Evolutionary conservation across 192 early-diverging fungal species (phyloP).

Genomic region (Coemansia sp.): DNA sequence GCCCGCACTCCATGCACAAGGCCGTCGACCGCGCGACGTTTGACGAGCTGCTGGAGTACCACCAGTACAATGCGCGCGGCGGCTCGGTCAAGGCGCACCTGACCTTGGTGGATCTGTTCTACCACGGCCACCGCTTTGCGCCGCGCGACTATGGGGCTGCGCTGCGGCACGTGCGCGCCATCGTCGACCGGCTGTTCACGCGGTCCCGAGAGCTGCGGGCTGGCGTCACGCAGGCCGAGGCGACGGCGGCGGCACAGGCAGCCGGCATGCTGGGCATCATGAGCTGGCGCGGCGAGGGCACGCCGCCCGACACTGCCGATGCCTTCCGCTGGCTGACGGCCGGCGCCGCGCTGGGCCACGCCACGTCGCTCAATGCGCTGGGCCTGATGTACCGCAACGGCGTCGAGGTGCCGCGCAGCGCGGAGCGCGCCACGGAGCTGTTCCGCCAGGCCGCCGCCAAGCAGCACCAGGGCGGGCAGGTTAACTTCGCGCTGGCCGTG

Average conservation of each 20-base stretch:
- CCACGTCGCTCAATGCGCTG: conserved; percentile 65
- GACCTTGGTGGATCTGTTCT: conserved; percentile 75
- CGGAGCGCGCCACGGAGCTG: conserved; percentile 56
- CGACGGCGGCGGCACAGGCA: conserved; percentile 57
- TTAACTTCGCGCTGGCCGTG: conserved; percentile 58
- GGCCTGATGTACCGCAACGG: conserved; percentile 82
- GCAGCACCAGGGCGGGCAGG: conserved; percentile 74
- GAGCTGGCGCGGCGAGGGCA: conserved; percentile 90
- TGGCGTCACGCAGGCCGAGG: conserved; percentile 20
- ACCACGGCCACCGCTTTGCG: conserved; percentile 62
- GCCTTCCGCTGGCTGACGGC: conserved; percentile 77
- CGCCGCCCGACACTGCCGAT: conserved; percentile 50
- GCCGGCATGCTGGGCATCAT: conserved; percentile 80
- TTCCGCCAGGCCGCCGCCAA: conserved; percentile 66
- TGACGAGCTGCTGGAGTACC: conserved; percentile 77
- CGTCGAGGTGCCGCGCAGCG: conserved; percentile 50
- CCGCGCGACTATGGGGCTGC: conserved; percentile 21
- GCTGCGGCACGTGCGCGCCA: conserved; percentile 20
- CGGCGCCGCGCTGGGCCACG: conserved; percentile 62
- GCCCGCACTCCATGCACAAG: conserved; percentile 31
- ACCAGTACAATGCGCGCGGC: conserved; percentile 56
- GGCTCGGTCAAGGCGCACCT: conserved; percentile 50
- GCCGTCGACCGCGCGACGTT: conserved; percentile 52
- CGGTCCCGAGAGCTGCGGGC: conserved; percentile 16
- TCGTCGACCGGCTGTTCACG: conserved; percentile 12